A percentile compares a stretch with the other conserved stretches of the same genome.
Evolutionary conservation across 1,284 basidiomycete species (phyloP).

Genomic region (Neolentinus lepideus): DNA sequence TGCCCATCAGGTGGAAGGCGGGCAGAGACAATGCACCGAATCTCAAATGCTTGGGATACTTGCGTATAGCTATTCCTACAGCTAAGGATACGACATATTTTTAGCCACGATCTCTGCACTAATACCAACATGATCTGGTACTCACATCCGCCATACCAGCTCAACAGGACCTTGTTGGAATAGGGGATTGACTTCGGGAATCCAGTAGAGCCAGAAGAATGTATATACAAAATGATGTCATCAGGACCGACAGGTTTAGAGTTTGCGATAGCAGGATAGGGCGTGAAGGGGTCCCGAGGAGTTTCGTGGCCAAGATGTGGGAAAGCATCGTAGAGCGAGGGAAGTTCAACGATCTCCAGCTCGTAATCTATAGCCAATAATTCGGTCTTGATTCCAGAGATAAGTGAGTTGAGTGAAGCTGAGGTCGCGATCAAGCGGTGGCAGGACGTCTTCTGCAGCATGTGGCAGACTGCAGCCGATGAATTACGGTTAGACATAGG

Average conservation of each 20-base stretch:
- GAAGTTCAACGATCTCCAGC: not conserved
- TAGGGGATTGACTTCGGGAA: not conserved
- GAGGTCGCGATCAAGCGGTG: not conserved
- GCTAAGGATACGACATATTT: not conserved
- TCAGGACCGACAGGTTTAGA: not conserved
- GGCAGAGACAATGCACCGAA: conserved; percentile 10
- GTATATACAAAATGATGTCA: not conserved
- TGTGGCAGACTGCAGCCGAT: not conserved
- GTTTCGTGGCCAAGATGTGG: not conserved
- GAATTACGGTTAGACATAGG: not conserved
- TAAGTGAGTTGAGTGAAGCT: not conserved
- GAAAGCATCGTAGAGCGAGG: too few species aligned
- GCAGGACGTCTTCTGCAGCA: not conserved
- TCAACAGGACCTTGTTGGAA: not conserved
- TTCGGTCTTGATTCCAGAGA: not conserved
- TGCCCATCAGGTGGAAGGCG: conserved; percentile 14
- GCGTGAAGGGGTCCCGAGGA: not conserved
- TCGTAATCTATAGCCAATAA: not conserved
- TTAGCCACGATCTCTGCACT: not conserved
- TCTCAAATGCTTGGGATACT: not conserved
- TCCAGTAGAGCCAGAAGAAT: not conserved
- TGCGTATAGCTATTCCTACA: not conserved
- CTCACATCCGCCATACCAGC: not conserved
- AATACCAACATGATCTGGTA: not conserved
- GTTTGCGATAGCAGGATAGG: not conserved